Base-by-base conservation (phyloP, 164 flowering plant genomes). In the Umbellularia californica region DNA sequence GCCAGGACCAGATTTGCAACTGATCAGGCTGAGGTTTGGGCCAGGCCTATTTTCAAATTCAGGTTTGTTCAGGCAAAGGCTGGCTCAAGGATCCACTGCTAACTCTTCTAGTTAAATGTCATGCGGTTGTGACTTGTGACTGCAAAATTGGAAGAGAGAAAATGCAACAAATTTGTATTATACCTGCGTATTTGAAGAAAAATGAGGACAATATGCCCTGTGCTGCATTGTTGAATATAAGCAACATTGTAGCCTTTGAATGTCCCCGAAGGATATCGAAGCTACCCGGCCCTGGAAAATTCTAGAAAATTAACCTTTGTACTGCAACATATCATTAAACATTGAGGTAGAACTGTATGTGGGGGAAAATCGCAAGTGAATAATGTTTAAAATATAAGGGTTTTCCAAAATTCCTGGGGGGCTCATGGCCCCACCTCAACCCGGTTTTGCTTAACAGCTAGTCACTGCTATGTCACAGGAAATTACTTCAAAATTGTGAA, bases 111-210 rank as follows among this genome's bases (percentile, higher is more conserved):
- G 13, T 6, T 7, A 64, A 64, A 64, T 23, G 24, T 22, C 27
- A 10, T 10, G 28, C 67, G 17, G 17, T 64, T 20, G 14, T 20
- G 24, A 13, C 27, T 22, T 10, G 28, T 14, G 6, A 23, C 12
- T n/a, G 5, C 24, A 12, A 27, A 64, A 23, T 13, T 7, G 5
- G 7, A 64, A 24, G 60, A n/a, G 20, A 64, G 67, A 64, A 23
- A 24, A 22, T 9, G 17, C 5, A 23, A 64, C 11, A 24, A 24
- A 64, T 64, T 25, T 64, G 67, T 27, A 24, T 13, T 23, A 23
- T 64, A 91, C 99, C 99, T 79, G 99, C 99, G 86, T 95, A 95
- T 89, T 95, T 95, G 85, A 95, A 92, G 85, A 95, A 95, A 83
- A 95, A 95, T 5, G 98, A 95, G 27, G 99, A 95, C 50, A 94